Base-by-base conservation (phyloP, 2,329 filamentous ascomycete species). In the Xylaria sp. region DNA sequence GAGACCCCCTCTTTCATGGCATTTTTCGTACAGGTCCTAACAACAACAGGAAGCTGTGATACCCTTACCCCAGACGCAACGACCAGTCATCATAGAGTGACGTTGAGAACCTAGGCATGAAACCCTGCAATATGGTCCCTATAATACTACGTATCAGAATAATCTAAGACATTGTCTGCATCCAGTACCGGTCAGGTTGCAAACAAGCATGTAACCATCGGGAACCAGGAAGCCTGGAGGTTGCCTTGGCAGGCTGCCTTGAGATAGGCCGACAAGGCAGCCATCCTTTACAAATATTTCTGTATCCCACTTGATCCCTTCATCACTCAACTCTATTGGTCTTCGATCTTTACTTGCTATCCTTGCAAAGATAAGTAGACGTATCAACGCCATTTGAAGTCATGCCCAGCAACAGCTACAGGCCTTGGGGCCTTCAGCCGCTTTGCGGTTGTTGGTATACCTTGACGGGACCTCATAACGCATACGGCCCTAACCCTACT, bases 401-500 rank as follows among this genome's bases (percentile, higher is more conserved):
- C 15, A 60, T 60, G 57, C 4, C 8, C 9, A 6, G 3, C 40
- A 31, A n/a, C 11, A 38, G 17, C 37, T 17, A 1, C 14, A n/a
- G n/a, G n/a, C n/a, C n/a, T n/a, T n/a, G n/a, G n/a, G n/a, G n/a
- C n/a, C n/a, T n/a, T n/a, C 28, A 28, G 9, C 56, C 31, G 3
- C 49, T 60, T 45, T 57, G 46, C 37, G 59, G 63, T 33, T 65
- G 59, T 23, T 63, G 55, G 59, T 60, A 52, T 46, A 7, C 14
- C 25, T 50, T 14, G n/a, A 9, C 28, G 4, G 9, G 28, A 31
- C 28, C 28, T 5, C n/a, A 9, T 5, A 25, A 5, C 3, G 21
- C 17, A 21, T n/a, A 55, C 11, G 1, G 17, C 1, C 37, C 45
- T 19, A 17, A 12, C 4, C 40, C 15, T 19, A 6, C 47, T 31